phyloP scores from a whole-genome alignment of 768 basidiomycete species.

The Amanita muscaria region DNA sequence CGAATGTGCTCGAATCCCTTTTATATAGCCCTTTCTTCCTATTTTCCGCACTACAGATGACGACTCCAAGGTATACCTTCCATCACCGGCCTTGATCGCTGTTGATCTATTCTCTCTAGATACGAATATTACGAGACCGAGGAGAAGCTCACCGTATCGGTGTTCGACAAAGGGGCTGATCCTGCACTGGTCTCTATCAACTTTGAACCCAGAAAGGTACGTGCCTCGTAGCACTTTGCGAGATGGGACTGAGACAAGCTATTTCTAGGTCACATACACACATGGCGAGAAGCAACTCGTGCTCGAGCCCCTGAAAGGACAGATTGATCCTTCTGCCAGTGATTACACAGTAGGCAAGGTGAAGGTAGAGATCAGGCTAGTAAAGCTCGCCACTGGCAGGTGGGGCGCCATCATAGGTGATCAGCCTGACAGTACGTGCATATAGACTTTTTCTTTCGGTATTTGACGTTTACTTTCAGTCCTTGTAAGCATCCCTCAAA shows the following conservation, averaged over 20 bases:
- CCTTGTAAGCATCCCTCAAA: slow-evolving; percentile 22
- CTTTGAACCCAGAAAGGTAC: slow-evolving; percentile 59
- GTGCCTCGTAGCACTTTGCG: slow-evolving; percentile 5
- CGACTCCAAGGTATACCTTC: slow-evolving; percentile 25
- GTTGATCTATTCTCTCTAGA: slow-evolving; percentile 25
- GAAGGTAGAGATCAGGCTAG: slow-evolving; percentile 80
- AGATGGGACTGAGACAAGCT: slow-evolving; percentile 8
- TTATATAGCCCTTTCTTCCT: neutral
- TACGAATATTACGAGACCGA: slow-evolving; percentile 89
- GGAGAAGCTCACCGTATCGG: slow-evolving; percentile 58
- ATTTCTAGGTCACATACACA: slow-evolving; percentile 43
- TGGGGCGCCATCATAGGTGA: slow-evolving; percentile 78
- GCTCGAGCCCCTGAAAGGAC: slow-evolving; percentile 75
- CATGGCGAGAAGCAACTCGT: slow-evolving; percentile 63
- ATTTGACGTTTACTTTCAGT: slow-evolving; percentile 14
- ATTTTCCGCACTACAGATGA: too few species aligned
- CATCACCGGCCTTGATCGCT: neutral
- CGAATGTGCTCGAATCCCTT: slow-evolving; percentile 29
- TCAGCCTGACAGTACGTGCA: slow-evolving; percentile 57
- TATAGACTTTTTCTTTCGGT: neutral
- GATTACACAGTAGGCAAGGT: slow-evolving; percentile 69
- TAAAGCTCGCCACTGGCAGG: slow-evolving; percentile 54
- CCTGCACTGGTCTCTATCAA: slow-evolving; percentile 49
- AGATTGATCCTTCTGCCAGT: slow-evolving; percentile 59
- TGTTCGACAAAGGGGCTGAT: slow-evolving; percentile 75